Conservation (phyloP, 106 monocot genomes). For the Chionographis japonica region DNA sequence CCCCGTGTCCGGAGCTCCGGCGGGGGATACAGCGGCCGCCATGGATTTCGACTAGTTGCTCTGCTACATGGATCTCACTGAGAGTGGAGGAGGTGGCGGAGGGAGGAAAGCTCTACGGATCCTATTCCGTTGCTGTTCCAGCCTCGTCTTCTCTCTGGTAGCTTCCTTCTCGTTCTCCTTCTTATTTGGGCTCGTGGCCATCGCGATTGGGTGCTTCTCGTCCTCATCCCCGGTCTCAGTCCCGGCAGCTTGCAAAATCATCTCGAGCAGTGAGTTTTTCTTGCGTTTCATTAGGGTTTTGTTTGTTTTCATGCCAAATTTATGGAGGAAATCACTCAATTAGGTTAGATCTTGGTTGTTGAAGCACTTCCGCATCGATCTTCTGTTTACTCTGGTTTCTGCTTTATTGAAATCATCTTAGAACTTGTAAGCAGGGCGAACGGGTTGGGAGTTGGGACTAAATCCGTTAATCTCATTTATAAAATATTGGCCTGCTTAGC, state of each 20-base stretch:
- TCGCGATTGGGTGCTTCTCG: slow-evolving; percentile 48
- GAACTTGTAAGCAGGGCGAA: too few relatives aligned
- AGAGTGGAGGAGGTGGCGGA: slow-evolving; percentile 5
- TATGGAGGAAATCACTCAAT: neutral
- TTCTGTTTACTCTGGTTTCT: neutral
- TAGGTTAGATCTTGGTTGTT: neutral
- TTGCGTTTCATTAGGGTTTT: neutral
- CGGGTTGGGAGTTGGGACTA: too few relatives aligned
- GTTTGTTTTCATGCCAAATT: neutral
- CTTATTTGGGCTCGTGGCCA: slow-evolving; percentile 44
- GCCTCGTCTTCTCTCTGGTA: slow-evolving; percentile 24
- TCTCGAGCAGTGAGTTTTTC: slow-evolving; percentile 75
- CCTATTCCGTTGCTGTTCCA: slow-evolving; percentile 41
- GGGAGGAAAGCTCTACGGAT: slow-evolving; percentile 8
- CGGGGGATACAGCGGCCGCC: neutral
- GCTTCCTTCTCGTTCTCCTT: slow-evolving; percentile 54
- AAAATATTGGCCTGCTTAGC: too few relatives aligned
- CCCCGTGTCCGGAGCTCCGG: too few relatives aligned
- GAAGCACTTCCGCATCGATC: neutral
- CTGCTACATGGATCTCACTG: neutral
- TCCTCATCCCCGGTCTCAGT: slow-evolving; percentile 44
- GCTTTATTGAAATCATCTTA: too few relatives aligned
- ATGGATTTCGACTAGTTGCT: neutral
- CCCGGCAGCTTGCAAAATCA: slow-evolving; percentile 58
- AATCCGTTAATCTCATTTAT: too few relatives aligned